Evolutionary conservation across 768 basidiomycete species (phyloP).

Genomic region (Termitomyces sp.): DNA sequence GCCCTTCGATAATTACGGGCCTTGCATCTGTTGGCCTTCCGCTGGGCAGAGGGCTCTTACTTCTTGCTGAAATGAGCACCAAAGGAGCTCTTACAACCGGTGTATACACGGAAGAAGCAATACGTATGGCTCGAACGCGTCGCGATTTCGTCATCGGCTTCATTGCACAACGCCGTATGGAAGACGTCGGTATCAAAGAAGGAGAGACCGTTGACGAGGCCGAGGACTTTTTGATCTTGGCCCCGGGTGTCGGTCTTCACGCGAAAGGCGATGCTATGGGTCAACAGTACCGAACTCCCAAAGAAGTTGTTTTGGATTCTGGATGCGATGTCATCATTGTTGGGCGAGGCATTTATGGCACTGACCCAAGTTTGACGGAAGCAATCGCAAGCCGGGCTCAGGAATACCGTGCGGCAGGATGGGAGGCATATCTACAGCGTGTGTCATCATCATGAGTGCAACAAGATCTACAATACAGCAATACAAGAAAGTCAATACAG

Average conservation of each 20-base stretch:
- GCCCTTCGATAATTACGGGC: constrained; percentile 92
- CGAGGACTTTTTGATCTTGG: constrained; percentile 82
- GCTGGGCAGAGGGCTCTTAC: constrained; percentile 79
- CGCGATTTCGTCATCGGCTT: constrained; percentile 94
- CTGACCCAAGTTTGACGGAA: constrained; percentile 42
- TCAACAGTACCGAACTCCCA: constrained; percentile 92
- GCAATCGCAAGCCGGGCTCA: constrained; percentile 68
- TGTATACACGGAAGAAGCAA: constrained; percentile 78
- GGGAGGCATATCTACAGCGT: constrained; percentile 84
- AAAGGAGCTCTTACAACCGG: constrained; percentile 83
- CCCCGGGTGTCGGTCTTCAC: constrained; percentile 90
- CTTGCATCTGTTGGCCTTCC: constrained; percentile 85
- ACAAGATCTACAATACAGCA: constrained; percentile 1
- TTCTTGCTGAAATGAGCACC: constrained; percentile 97
- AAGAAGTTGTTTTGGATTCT: constrained; percentile 72
- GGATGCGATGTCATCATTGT: constrained; percentile 98
- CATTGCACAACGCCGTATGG: constrained; percentile 87
- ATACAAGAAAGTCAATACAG: background rate
- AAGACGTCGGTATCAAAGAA: constrained; percentile 49
- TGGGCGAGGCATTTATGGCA: constrained; percentile 90
- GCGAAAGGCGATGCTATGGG: constrained; percentile 81
- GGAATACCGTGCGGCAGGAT: constrained; percentile 82
- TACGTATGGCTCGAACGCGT: constrained; percentile 82
- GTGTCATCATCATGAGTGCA: constrained; percentile 19
- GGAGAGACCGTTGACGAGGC: constrained; percentile 42